Evolutionary conservation across 2,329 filamentous ascomycete genomes (phyloP).

Genomic region (Fusarium sp.): DNA sequence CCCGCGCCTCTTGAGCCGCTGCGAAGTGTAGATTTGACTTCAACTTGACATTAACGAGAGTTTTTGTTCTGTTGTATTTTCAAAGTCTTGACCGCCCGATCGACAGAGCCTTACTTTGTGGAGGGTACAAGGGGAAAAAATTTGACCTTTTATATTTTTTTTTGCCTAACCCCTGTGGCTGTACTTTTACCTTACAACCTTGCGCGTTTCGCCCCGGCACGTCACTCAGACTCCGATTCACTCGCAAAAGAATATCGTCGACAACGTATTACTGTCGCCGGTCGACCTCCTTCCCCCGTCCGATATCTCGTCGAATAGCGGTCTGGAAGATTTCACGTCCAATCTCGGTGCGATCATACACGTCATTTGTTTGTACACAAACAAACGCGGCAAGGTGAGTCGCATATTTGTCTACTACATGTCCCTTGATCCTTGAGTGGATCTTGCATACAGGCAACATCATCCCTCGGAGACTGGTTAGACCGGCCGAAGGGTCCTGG

Average conservation of each 20-base stretch:
- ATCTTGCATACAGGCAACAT: conserved; percentile 18
- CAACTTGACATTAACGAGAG: conserved; percentile 14
- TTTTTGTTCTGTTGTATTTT: conserved; percentile 17
- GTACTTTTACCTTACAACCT: conserved; percentile 22
- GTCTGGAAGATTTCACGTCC: conserved; percentile 23
- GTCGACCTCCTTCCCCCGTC: conserved; percentile 38
- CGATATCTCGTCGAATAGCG: conserved; percentile 26
- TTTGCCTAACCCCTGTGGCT: conserved; percentile 19
- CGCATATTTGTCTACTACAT: conserved; percentile 25
- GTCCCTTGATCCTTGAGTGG: conserved; percentile 16
- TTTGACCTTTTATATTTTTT: conserved; percentile 18
- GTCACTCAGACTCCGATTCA: conserved; percentile 13
- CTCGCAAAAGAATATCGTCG: conserved; percentile 22
- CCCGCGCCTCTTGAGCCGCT: conserved; percentile 13
- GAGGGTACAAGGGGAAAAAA: conserved; percentile 28
- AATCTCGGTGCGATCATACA: conserved; percentile 36
- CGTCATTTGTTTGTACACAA: conserved; percentile 40
- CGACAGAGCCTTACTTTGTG: conserved; percentile 27
- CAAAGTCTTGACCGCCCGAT: conserved; percentile 20
- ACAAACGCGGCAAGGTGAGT: conserved; percentile 40
- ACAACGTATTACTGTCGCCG: conserved; percentile 42
- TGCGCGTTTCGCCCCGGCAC: conserved; percentile 13
- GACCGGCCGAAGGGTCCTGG: conserved; percentile 9
- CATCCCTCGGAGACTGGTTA: conserved; percentile 11
- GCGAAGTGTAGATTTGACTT: conserved; percentile 24